These are phyloP conservation scores for Xylariaceae sp. DNA, from an alignment of 2,329 filamentous ascomycete genomes.

Conservation along the genomic window DNA sequence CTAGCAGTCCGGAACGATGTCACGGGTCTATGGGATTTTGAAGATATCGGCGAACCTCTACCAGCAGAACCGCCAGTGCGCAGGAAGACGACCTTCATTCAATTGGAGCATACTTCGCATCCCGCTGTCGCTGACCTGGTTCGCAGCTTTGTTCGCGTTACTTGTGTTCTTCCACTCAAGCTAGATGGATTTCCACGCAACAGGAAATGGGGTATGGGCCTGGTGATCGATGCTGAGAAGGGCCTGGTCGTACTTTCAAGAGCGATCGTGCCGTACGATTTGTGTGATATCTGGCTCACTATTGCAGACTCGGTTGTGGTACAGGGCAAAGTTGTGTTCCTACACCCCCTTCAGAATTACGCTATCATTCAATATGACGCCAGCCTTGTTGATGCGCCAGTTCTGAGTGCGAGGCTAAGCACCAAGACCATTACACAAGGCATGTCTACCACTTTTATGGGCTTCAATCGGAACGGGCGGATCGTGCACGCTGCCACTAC, in stretches of 20 bases:
- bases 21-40: constrained; percentile 92
- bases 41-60: constrained; percentile 74
- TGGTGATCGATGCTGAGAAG: constrained; percentile 96
- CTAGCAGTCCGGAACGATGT: constrained; percentile 85
- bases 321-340: constrained; percentile 88
- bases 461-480: constrained; percentile 93
- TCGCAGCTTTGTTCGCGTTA: constrained; percentile 88
- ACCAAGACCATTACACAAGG: constrained; percentile 83
- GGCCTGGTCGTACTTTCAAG: constrained; percentile 91
- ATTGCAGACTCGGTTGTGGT: constrained; percentile 96
- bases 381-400: constrained; percentile 84
- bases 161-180: constrained; percentile 91
- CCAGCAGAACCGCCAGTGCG: constrained; percentile 68
- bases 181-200: constrained; percentile 97
- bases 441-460: constrained; percentile 91
- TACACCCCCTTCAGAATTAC: constrained; percentile 96
- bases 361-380: constrained; percentile 94
- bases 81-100: constrained; percentile 83
- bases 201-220: constrained; percentile 87
- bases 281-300: constrained; percentile 93
- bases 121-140: constrained; percentile 90
- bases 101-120: constrained; percentile 82
- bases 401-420: constrained; percentile 82
- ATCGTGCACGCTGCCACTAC: constrained; percentile 92
- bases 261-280: constrained; percentile 91